Evolutionary conservation across 352 stramenopile species (phyloP).

Genomic region (Globisporangium carolinianum): DNA sequence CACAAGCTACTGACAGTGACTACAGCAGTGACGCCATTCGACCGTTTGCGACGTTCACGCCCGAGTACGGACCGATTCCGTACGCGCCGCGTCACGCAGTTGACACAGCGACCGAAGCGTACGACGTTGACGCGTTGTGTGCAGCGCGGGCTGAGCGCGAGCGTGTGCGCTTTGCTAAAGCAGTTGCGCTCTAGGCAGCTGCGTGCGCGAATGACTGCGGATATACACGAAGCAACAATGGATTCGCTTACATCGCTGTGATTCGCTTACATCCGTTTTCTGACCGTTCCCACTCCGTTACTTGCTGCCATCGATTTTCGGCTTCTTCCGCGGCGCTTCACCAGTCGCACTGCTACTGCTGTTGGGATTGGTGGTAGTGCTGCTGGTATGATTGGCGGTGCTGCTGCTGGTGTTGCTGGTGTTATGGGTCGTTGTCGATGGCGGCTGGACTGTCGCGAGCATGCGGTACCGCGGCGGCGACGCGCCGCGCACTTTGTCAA

Average conservation of each 20-base stretch:
- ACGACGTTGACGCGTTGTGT: conserved; percentile 47
- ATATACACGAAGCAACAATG: too few relatives aligned
- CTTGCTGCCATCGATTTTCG: conserved; percentile 16
- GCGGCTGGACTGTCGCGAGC: conserved; percentile 2
- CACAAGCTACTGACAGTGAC: too few relatives aligned
- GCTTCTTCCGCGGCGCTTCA: conserved; percentile 20
- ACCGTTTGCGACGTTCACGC: conserved; percentile 49
- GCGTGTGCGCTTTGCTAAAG: conserved; percentile 19
- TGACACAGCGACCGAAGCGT: conserved; percentile 24
- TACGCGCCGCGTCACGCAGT: conserved; percentile 37
- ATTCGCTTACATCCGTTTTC: too few relatives aligned
- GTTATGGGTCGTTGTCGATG: too few relatives aligned
- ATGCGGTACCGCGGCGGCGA: conserved; percentile 22
- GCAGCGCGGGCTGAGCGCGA: conserved; percentile 28
- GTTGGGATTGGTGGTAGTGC: background rate
- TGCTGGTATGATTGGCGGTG: background rate
- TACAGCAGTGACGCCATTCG: too few relatives aligned
- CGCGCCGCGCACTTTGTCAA: conserved; percentile 17
- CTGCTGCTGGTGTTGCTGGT: too few relatives aligned
- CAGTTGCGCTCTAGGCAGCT: background rate
- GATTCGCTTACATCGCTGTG: too few relatives aligned
- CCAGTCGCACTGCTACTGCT: background rate
- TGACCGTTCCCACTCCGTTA: background rate
- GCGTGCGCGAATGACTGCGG: too few relatives aligned
- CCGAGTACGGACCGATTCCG: conserved; percentile 63